Conservation (phyloP, 163 green algal genomes). For the Scenedesmus sp. region DNA sequence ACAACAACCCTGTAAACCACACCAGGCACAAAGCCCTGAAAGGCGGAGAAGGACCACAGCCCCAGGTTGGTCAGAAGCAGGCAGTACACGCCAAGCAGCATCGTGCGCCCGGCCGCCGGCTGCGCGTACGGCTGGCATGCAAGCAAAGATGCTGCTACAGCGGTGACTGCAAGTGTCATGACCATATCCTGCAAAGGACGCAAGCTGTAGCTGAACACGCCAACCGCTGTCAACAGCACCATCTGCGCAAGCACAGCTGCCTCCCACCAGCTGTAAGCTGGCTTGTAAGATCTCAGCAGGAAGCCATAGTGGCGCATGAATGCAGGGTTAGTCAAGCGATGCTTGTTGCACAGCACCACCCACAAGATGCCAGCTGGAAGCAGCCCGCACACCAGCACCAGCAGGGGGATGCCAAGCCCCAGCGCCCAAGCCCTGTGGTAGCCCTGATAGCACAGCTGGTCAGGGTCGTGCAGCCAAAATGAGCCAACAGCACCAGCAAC, state of each 20-base stretch:
- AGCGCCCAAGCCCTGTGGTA: not conserved
- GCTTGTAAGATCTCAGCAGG: not conserved
- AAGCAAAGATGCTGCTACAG: not conserved
- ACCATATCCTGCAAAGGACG: not conserved
- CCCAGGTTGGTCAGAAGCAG: not conserved
- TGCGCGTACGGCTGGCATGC: not conserved
- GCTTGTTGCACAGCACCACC: not conserved
- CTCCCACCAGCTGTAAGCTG: not conserved
- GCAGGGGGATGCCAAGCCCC: conserved; percentile 15
- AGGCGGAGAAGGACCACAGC: not conserved
- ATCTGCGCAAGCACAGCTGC: not conserved
- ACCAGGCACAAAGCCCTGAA: not conserved
- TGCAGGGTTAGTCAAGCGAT: not conserved
- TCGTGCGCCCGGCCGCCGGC: no score
- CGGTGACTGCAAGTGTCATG: not conserved
- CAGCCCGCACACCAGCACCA: not conserved
- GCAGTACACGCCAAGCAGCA: not conserved
- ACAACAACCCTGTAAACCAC: not conserved
- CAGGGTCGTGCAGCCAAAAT: conserved; percentile 24
- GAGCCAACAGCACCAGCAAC: not conserved
- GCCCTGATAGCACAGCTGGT: conserved; percentile 27
- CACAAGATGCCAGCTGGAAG: not conserved
- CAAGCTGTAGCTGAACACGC: conserved; percentile 31
- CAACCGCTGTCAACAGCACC: not conserved
- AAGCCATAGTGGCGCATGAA: conserved; percentile 31